phyloP scores from a whole-genome alignment of 768 basidiomycete species.

The Mrakia frigida region DNA sequence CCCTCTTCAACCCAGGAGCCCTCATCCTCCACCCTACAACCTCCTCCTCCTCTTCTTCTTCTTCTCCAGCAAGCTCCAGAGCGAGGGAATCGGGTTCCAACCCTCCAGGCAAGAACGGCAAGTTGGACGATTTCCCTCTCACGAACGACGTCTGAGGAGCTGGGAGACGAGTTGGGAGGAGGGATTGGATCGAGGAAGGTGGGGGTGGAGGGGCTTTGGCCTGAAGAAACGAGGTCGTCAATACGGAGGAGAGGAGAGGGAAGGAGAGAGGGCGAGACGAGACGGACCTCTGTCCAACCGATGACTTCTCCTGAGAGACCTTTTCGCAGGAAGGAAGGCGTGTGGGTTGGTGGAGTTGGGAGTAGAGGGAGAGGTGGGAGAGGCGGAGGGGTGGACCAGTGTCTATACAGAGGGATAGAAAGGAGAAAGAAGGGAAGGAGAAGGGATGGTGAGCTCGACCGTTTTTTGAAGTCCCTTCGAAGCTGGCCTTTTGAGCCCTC shows the following conservation, averaged over 20 bases:
- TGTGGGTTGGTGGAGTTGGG: conserved; percentile 19
- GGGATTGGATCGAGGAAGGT: conserved; percentile 69
- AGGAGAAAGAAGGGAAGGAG: neutral
- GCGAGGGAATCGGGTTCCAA: conserved; percentile 57
- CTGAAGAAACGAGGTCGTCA: neutral
- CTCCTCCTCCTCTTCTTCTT: conserved; percentile 14
- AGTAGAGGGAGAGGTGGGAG: conserved; percentile 3
- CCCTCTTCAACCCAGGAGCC: conserved; percentile 25
- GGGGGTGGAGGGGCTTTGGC: conserved; percentile 44
- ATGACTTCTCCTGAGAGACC: conserved; percentile 27
- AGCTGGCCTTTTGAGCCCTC: no score
- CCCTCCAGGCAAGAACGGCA: conserved; percentile 93
- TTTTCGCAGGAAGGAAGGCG: conserved; percentile 11
- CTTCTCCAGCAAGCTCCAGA: conserved; percentile 17
- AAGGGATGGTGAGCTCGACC: neutral
- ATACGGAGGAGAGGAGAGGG: neutral
- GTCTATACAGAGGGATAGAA: neutral
- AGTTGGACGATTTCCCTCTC: conserved; percentile 83
- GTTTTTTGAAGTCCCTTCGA: no score
- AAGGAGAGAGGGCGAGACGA: neutral
- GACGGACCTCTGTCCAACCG: conserved; percentile 28
- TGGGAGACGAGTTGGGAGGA: conserved; percentile 77
- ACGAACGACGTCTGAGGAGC: conserved; percentile 76
- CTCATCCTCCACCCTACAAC: conserved; percentile 24
- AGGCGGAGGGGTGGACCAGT: neutral